Evolutionary conservation across 2,329 filamentous ascomycete species (phyloP), one percentile per base, ranked within the genome.

Genomic region (Penicillium sp.): DNA sequence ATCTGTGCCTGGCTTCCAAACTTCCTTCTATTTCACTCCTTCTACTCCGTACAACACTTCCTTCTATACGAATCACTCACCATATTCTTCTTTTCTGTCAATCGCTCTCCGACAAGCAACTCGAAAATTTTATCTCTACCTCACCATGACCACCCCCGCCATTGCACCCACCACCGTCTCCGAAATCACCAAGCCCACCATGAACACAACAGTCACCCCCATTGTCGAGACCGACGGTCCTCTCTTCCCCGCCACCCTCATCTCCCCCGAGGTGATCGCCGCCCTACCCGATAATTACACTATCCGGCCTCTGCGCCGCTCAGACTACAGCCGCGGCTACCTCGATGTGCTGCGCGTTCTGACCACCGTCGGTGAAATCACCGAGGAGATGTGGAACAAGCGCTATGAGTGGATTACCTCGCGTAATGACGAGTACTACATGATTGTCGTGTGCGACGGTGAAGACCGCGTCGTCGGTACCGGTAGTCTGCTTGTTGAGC

Each of bases 301-400:
- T 27, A 83, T 96, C 68, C 91, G 94, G 24, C 86, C 93, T 0
- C 81, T 97, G 46, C 85, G 88, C 65, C 84, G 84, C 63, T 82
- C 81, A 65, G 94, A 99, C 77, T 96, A 88, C 76, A 78, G 83
- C 53, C 82, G 81, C 32, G 92, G 92, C 59, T 97, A 96, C 74
- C 86, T 99, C 64, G 91, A 96, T 69, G 93, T 94, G 56, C 80
- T 99, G 60, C 86, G 91, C 43, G 92, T 97, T 36, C 81, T 99
- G 66, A 97, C 94, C 2, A 94, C 90, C 7, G 93, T 97, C 22
- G 94, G 94, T 59, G 91, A 97, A 57, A 88, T 97, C 63, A 83
- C 81, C 45, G 83, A 89, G 71, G 83, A 85, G 55, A 81, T 85
- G 56, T 97, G 93, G 80, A 82, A 86, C 64, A 81, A 88, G 70